These are phyloP conservation scores for Pyrus betulifolia DNA, from an alignment of 306 rosid genomes.

Conservation along the genomic window DNA sequence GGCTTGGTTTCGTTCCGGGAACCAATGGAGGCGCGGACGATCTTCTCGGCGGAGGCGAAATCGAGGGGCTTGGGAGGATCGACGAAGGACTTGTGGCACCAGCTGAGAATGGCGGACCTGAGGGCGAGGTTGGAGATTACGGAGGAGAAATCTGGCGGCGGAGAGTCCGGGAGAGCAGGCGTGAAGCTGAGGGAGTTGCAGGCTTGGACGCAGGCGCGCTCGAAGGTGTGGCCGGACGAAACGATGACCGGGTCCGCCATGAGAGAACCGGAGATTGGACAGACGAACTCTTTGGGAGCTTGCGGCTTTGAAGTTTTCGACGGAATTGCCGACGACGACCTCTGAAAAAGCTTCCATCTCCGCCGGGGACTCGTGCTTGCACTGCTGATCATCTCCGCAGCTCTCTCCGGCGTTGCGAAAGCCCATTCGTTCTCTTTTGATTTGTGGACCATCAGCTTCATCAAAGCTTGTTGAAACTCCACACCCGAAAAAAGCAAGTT, in stretches of 20 bases:
- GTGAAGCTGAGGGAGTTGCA: constrained; percentile 48
- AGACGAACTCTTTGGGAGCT: constrained; percentile 69
- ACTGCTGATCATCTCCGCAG: background rate
- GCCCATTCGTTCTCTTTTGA: constrained; percentile 14
- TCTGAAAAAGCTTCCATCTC: constrained; percentile 63
- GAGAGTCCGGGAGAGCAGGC: constrained; percentile 45
- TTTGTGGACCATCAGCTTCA: constrained; percentile 33
- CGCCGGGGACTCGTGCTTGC: constrained; percentile 23
- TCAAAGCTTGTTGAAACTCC: constrained; percentile 58
- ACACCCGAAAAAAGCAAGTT: background rate
- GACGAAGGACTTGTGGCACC: constrained; percentile 41
- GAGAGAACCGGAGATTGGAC: constrained; percentile 61
- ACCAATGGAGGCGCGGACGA: constrained; percentile 32
- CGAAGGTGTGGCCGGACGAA: constrained; percentile 88
- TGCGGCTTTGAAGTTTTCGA: constrained; percentile 19
- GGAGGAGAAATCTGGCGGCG: constrained; percentile 65
- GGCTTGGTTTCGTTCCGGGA: background rate
- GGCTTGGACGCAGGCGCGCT: constrained; percentile 44
- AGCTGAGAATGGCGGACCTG: constrained; percentile 62
- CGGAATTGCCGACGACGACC: constrained; percentile 22
- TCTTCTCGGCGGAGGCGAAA: constrained; percentile 27
- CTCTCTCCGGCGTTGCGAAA: background rate
- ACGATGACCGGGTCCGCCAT: constrained; percentile 92
- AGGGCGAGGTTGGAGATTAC: constrained; percentile 76
- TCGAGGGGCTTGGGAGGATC: constrained; percentile 33